Evolutionary conservation across 2,329 filamentous ascomycete species (phyloP).

Genomic region (Ceratocystis albifundus): DNA sequence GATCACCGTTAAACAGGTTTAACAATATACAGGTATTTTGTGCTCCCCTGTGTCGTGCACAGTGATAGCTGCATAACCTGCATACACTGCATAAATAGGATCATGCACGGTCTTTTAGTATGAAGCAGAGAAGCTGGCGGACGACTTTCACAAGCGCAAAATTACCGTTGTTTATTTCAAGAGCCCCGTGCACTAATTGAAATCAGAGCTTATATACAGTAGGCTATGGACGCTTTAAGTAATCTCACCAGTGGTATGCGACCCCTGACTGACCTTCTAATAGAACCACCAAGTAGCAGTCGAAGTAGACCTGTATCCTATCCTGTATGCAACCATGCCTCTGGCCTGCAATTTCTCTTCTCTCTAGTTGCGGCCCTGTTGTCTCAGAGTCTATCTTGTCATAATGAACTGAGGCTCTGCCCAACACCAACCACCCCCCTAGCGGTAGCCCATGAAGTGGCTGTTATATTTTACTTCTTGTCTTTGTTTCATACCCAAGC

Average conservation of each 20-base stretch:
- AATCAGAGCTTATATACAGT: neutral
- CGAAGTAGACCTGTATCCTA: neutral
- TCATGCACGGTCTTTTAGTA: neutral
- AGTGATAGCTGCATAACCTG: neutral
- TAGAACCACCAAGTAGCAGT: too few species aligned
- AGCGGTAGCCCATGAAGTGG: neutral
- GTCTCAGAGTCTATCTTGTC: neutral
- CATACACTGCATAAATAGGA: slow-evolving; percentile 1
- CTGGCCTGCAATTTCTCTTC: neutral
- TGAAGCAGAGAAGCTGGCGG: neutral
- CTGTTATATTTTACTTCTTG: neutral
- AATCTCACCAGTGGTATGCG: neutral
- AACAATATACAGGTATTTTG: neutral
- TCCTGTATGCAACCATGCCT: neutral
- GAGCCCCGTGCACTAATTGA: too few species aligned
- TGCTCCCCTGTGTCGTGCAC: neutral
- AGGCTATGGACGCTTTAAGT: neutral
- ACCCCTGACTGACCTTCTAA: neutral
- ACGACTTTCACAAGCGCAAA: neutral
- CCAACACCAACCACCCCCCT: neutral
- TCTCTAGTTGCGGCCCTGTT: neutral
- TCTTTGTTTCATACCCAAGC: neutral
- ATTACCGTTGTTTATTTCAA: too few species aligned
- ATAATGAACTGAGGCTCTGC: neutral
- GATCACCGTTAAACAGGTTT: neutral